These are phyloP conservation scores for Seiridium cupressi DNA, from an alignment of 2,329 filamentous ascomycete genomes.

Conservation along the genomic window DNA sequence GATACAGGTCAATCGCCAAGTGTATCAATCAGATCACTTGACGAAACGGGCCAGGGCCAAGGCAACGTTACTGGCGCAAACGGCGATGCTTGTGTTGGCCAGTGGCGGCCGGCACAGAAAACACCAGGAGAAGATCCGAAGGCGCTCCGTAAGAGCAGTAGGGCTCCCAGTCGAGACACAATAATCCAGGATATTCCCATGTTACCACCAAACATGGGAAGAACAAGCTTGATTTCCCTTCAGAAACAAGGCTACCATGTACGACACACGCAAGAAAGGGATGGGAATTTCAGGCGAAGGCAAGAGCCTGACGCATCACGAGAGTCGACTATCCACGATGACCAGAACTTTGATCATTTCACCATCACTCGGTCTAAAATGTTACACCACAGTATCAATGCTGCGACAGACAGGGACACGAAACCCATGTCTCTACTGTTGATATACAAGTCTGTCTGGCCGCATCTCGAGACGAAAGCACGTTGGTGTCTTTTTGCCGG, in stretches of 20 bases:
- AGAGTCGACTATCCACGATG: neutral
- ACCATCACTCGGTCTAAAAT: no score
- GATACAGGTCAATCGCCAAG: no score
- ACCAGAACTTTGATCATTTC: neutral
- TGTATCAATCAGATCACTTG: no score
- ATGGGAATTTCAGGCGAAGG: neutral
- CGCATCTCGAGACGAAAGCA: constrained; percentile 51
- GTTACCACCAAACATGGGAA: neutral
- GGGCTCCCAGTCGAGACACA: neutral
- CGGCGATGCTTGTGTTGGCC: neutral
- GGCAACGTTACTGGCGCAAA: neutral
- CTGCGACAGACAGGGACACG: no score
- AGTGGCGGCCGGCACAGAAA: neutral
- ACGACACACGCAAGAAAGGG: neutral
- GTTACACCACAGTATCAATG: no score
- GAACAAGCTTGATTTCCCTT: neutral
- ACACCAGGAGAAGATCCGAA: neutral
- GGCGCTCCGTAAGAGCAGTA: neutral
- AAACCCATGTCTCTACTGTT: constrained; percentile 35
- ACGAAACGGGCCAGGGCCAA: no score
- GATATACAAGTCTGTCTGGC: constrained; percentile 72
- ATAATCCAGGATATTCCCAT: neutral
- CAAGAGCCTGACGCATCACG: neutral
- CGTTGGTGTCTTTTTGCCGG: constrained; percentile 58
- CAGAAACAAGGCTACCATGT: neutral